Percentiles rank a stretch among this genome's conserved stretches.
These are phyloP conservation scores for Grigorovia humatica DNA, from an alignment of 805 yeast genomes.

Conservation along the genomic window DNA sequence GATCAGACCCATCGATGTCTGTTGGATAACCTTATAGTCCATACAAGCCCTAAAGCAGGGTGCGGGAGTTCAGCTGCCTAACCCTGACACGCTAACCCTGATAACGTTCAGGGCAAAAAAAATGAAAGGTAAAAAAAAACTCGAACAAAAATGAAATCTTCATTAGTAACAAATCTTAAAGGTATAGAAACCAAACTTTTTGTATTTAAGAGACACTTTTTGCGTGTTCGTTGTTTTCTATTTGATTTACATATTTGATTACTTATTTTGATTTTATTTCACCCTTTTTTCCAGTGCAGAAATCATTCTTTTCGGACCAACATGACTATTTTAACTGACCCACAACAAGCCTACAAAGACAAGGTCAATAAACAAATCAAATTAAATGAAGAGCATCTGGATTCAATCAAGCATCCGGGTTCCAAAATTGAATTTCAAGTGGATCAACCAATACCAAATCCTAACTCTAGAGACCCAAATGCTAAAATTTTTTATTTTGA, in stretches of 20 bases:
- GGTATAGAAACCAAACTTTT: no score
- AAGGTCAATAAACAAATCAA: conserved; percentile 19
- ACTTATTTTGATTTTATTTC: neutral
- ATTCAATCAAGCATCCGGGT: conserved; percentile 29
- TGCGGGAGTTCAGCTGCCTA: no score
- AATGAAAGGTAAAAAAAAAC: no score
- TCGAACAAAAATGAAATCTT: no score
- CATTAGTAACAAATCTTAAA: no score
- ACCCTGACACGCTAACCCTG: no score
- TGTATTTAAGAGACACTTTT: no score
- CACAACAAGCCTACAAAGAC: conserved; percentile 8
- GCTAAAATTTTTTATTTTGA: conserved; percentile 64
- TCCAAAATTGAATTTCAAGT: conserved; percentile 24
- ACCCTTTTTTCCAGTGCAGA: neutral
- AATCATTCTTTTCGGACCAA: neutral
- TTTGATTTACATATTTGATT: no score
- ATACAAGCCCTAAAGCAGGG: no score
- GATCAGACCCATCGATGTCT: neutral
- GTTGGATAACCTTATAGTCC: no score
- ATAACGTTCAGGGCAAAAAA: no score
- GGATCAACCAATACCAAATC: conserved; percentile 18
- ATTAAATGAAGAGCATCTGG: conserved; percentile 25
- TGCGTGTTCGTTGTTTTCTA: no score
- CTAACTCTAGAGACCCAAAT: conserved; percentile 14
- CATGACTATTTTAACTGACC: conserved; percentile 5